These are phyloP conservation scores for Citrus mangshanensis DNA, from an alignment of 345 rosid species.

Conservation along the genomic window DNA sequence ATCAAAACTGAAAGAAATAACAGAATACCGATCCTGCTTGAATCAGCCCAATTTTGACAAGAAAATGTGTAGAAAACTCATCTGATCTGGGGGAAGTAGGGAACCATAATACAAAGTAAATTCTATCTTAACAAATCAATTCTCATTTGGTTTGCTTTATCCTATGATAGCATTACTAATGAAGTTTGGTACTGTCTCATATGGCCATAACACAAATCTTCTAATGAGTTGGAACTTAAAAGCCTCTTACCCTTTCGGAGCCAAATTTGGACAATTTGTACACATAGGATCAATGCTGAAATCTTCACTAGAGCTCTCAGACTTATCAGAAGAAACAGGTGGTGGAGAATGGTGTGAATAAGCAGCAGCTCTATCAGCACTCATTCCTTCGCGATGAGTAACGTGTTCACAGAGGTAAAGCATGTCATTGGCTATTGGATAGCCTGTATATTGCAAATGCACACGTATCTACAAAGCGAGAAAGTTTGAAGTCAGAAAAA, in stretches of 20 bases:
- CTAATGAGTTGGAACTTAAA: background rate
- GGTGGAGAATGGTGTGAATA: constrained; percentile 24
- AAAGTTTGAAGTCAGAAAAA: constrained; percentile 4
- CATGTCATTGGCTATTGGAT: constrained; percentile 89
- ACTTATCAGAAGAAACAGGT: constrained; percentile 15
- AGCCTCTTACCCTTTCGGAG: constrained; percentile 66
- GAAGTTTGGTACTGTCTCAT: background rate
- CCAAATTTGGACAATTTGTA: constrained; percentile 71
- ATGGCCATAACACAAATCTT: background rate
- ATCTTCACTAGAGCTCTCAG: constrained; percentile 42
- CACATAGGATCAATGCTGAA: constrained; percentile 81
- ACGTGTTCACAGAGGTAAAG: constrained; percentile 60
- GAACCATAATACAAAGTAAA: background rate
- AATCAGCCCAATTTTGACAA: background rate
- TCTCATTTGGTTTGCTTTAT: too few species aligned
- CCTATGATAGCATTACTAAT: background rate
- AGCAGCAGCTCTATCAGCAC: constrained; percentile 59
- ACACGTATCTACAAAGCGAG: constrained; percentile 66
- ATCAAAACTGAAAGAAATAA: background rate
- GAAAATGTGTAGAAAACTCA: background rate
- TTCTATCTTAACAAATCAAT: background rate
- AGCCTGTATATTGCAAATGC: constrained; percentile 76
- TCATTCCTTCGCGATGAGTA: constrained; percentile 35
- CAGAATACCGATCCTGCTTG: background rate
- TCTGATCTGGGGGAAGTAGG: background rate